Evolutionary conservation across 2,329 filamentous ascomycete species (phyloP).

Genomic region (Aspergillus ochraceus): DNA sequence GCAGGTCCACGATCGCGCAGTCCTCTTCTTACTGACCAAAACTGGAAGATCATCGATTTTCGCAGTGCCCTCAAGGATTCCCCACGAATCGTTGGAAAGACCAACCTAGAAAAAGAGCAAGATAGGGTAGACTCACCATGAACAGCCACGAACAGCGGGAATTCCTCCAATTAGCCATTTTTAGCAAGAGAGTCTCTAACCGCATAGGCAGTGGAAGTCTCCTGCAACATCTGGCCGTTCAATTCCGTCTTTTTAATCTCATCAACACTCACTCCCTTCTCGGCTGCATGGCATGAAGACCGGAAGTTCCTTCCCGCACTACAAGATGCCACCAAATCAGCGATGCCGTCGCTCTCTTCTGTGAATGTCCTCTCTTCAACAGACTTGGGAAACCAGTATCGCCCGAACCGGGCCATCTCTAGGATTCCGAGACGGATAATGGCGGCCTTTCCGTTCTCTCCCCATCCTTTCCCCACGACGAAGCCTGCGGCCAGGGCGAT

Average conservation of each 20-base stretch:
- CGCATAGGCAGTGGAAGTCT: constrained; percentile 15
- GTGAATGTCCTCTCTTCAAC: constrained; percentile 19
- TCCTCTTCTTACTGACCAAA: not conserved
- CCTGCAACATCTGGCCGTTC: constrained; percentile 20
- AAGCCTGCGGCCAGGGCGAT: constrained; percentile 88
- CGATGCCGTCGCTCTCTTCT: constrained; percentile 26
- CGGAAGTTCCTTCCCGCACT: constrained; percentile 17
- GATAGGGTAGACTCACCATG: not conserved
- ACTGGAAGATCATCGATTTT: not conserved
- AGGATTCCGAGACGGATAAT: constrained; percentile 89
- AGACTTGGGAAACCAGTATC: constrained; percentile 19
- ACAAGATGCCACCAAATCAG: constrained; percentile 18
- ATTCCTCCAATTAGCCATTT: constrained; percentile 13
- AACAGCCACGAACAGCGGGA: constrained; percentile 15
- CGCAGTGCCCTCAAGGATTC: not conserved
- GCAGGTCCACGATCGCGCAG: not conserved
- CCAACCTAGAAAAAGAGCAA: not conserved
- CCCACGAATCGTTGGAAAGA: not conserved
- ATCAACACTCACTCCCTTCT: constrained; percentile 16
- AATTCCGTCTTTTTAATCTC: constrained; percentile 19
- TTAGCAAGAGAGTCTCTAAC: constrained; percentile 14
- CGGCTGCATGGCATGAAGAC: constrained; percentile 16
- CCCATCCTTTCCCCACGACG: constrained; percentile 88
- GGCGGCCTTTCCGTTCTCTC: constrained; percentile 91
- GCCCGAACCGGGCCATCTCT: constrained; percentile 87